Base-by-base conservation (phyloP, 2,329 filamentous ascomycete genomes). In the Ambrosiella beaveri region DNA sequence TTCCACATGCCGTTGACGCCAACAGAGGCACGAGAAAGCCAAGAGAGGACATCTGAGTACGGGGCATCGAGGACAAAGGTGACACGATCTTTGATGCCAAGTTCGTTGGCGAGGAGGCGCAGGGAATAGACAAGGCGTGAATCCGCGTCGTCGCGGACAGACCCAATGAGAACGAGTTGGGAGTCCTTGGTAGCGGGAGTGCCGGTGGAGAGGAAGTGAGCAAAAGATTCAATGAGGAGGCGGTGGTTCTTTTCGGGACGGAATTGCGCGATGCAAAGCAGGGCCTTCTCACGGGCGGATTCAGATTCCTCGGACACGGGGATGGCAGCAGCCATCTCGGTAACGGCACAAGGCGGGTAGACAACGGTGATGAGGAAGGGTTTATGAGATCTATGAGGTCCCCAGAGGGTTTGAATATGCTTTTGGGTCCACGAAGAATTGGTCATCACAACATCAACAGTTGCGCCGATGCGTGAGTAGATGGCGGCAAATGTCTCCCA, bases 1-100 rank as follows among this genome's bases (percentile, higher is more conserved):
- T 96, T 97, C 91, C 93, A 98, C 93, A 98, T 98, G 66, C 86
- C 88, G 65, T 98, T 98, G 37, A 95, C 89, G 54, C 93, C 93
- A 1, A 98, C 80, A 15, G 82, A 91, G 3, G 86, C 83, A 62
- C 75, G 81, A 57, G 80, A 74, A 61, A 97, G 74, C 80, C 87
- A 89, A 38, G 85, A 78, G 8, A 96, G 75, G 57, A 98, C 87
- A 64, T 88, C 80, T 2, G 86, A 81, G 89, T 91, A 98, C 35
- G 86, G 82, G 0, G 88, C 90, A 68, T 98, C 90, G 58, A 89
- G 83, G 62, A 94, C 80, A 68, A 98, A 98, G 59, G 88, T 81
- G 49, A 96, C 89, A 12, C 78, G 75, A 56, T 95, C 85, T 66
- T 86, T 87, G 69, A 97, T 85, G 59, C 84, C 79, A 37, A 97